A percentile compares a stretch with the other conserved stretches of the same genome.
Conservation (phyloP, 2,329 filamentous ascomycete genomes). For the Cladophialophora immunda region DNA sequence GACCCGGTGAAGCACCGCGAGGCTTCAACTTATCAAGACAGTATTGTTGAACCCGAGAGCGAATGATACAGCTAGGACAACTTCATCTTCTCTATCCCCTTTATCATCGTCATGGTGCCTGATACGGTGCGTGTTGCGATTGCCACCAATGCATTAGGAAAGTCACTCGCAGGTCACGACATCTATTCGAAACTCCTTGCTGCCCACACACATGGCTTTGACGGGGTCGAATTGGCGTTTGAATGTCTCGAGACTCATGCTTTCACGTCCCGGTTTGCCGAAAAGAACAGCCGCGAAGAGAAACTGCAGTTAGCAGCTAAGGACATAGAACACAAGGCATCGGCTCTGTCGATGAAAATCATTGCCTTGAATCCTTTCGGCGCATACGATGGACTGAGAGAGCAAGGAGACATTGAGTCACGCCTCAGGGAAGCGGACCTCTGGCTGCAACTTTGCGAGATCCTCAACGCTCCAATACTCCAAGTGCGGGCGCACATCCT, state of each 20-base stretch:
- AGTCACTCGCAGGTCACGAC: conserved; percentile 69
- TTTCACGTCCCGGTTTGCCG: background rate
- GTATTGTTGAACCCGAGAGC: background rate
- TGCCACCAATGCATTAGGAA: conserved; percentile 76
- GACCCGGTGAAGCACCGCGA: background rate
- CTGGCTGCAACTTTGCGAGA: conserved; percentile 44
- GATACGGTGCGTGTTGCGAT: conserved; percentile 59
- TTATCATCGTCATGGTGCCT: conserved; percentile 7
- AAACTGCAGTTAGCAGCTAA: conserved; percentile 42
- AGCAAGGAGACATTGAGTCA: conserved; percentile 39
- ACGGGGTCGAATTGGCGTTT: conserved; percentile 78
- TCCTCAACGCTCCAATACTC: conserved; percentile 43
- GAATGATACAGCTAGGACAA: background rate
- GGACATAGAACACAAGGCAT: conserved; percentile 35
- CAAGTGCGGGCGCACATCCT: conserved; percentile 41
- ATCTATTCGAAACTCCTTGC: conserved; percentile 73
- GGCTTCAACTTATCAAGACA: no score
- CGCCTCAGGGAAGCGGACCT: conserved; percentile 43
- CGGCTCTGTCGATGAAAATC: conserved; percentile 42
- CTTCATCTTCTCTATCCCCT: background rate
- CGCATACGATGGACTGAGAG: conserved; percentile 47
- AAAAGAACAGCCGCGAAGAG: conserved; percentile 36
- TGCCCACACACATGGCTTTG: conserved; percentile 70
- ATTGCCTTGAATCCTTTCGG: conserved; percentile 48
- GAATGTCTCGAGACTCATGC: conserved; percentile 72